Evolutionary conservation across 352 stramenopile genomes (phyloP).

Genomic region (Phytophthora podocarpi): DNA sequence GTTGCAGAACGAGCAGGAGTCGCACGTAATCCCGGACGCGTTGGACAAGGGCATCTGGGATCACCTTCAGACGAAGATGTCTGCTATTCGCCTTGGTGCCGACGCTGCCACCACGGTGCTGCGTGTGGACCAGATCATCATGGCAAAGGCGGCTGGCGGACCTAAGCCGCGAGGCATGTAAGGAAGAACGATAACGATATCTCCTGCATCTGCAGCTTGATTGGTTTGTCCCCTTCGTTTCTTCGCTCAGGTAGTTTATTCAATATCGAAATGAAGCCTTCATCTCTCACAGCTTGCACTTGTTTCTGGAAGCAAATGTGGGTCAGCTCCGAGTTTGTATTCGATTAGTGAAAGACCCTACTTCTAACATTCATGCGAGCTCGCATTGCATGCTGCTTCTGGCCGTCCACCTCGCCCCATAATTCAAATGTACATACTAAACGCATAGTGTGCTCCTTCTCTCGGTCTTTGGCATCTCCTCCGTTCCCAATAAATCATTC

Average conservation of each 20-base stretch:
- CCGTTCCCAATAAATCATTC: slow-evolving; percentile 39
- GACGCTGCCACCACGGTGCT: slow-evolving; percentile 98
- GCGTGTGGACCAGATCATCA: slow-evolving; percentile 99
- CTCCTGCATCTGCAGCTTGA: slow-evolving; percentile 35
- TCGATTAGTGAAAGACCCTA: slow-evolving; percentile 4
- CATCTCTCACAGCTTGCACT: slow-evolving; percentile 12
- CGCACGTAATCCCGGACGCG: slow-evolving; percentile 81
- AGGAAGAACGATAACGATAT: slow-evolving; percentile 32
- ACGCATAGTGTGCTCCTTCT: slow-evolving; percentile 9
- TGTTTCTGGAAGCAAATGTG: background rate
- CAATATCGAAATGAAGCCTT: slow-evolving; percentile 53
- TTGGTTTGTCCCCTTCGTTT: slow-evolving; percentile 41
- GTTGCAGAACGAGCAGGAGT: slow-evolving; percentile 70
- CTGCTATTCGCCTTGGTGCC: slow-evolving; percentile 96
- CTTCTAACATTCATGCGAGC: background rate
- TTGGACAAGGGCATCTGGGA: slow-evolving; percentile 90
- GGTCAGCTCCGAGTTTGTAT: background rate
- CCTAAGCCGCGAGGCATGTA: slow-evolving; percentile 91
- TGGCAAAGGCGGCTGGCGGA: slow-evolving; percentile 95
- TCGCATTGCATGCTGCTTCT: too few species aligned
- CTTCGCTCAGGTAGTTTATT: slow-evolving; percentile 67
- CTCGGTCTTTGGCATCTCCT: background rate
- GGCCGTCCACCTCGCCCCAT: background rate
- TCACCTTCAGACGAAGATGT: slow-evolving; percentile 96
- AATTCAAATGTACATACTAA: slow-evolving; percentile 25